Base-by-base conservation (phyloP, 805 yeast species). In the Kuraishia piskuri region DNA sequence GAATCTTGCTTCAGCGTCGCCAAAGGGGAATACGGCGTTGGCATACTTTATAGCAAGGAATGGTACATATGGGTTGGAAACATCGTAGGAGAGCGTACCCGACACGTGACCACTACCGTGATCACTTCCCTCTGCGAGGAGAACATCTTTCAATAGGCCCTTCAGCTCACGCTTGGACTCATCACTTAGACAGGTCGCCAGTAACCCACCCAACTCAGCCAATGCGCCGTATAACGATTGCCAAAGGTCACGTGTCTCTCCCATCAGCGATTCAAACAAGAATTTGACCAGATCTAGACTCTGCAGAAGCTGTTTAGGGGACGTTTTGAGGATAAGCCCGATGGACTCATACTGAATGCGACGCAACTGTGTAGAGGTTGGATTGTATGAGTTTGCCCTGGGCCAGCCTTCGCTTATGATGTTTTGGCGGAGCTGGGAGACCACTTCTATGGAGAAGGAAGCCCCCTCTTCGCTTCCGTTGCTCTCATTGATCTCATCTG, bases 11-110 rank as follows among this genome's bases (percentile, higher is more conserved):
- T 79, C 79, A 0, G 86, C 63, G 63, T 89, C 90, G 52, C 72
- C 61, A 58, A 90, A 90, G 0, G 85, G 81, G 60, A 82, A 85
- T 0, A 85, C 71, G 14, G 82, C 70, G 54, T 86, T 85, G 22
- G 83, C 69, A 57, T 70, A 89, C 60, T 88, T 85, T 20, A 88
- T 69, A 0, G 88, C 82, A 22, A 83, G 72, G 61, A 76, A 88
- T 54, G 40, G 40, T 14, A 31, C 40, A 31, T 31, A 31, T 31
- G 40, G 40, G 17, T 31, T 31, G 17, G 40, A 8, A 7, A 12
- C 4, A n/a, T 31, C 40, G 17, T 7, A 31, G 8, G 40, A 7
- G 7, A 7, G 31, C 4, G 17, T 31, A 3, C 40, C 40, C 9
- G 40, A 3, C 40, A 12, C 40, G 14, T 31, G 40, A n/a, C 14